These are phyloP conservation scores for Hymenoscyphus salicellus DNA, from an alignment of 2,329 filamentous ascomycete genomes.

Conservation along the genomic window DNA sequence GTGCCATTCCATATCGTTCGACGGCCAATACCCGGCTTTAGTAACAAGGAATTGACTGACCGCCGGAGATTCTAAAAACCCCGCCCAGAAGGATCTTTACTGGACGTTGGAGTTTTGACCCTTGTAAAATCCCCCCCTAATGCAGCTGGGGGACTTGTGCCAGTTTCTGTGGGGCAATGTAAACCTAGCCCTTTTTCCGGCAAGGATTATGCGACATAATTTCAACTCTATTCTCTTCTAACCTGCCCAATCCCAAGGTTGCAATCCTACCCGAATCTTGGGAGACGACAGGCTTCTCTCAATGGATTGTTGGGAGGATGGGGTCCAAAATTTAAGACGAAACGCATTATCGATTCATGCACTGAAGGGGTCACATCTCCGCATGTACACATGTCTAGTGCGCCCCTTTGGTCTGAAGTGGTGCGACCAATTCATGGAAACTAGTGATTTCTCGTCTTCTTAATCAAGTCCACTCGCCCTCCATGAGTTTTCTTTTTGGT, in stretches of 20 bases:
- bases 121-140: neutral
- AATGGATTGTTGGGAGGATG: neutral
- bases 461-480: neutral
- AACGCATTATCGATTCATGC: neutral
- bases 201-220: neutral
- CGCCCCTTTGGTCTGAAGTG: neutral
- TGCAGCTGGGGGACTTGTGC: neutral
- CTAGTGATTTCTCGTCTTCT: neutral
- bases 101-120: neutral
- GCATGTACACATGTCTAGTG: neutral
- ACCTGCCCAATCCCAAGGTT: neutral
- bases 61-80: neutral
- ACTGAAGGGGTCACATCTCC: too few species aligned
- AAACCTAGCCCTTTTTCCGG: neutral
- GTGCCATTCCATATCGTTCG: too few species aligned
- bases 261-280: neutral
- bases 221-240: neutral
- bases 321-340: neutral
- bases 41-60: too few species aligned
- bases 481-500: neutral
- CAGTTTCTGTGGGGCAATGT: neutral
- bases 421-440: neutral
- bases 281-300: neutral
- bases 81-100: neutral
- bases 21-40: too few species aligned